Evolutionary conservation across 2,329 filamentous ascomycete genomes (phyloP), one percentile per base, ranked within the genome.

Genomic region (Alternaria rosae): DNA sequence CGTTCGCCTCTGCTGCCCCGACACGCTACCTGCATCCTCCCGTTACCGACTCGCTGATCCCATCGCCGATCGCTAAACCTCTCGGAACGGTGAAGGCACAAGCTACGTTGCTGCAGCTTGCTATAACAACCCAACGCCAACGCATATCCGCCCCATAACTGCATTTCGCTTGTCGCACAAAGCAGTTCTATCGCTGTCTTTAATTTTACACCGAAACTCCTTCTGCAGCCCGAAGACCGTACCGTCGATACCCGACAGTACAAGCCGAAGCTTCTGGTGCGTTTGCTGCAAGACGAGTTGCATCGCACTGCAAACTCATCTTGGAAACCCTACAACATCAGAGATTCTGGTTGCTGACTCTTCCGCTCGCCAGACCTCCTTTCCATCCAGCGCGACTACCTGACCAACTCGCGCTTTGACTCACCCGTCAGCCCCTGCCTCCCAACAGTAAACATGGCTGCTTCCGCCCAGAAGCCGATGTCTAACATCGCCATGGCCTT

Each of bases 401-500:
- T 35, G 26, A 48, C 54, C 57, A 60, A 59, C 54, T 47, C 28
- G 54, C 64, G 58, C 64, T 55, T 53, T 63, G 63, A 78, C 70
- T 76, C 76, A 75, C 65, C 64, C 64, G 70, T 70, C 72, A 75
- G 35, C 72, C 65, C 57, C 68, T 67, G 56, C 68, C 56, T 54
- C 51, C 48, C 56, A 57, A 55, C 59, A 58, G 44, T 62, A 65
- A 67, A 68, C 58, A 81, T 81, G 79, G 78, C 79, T 71, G 65
- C 76, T 64, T 65, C 71, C 66, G 64, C 71, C 63, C 63, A 68
- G 63, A 71, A 76, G 69, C 78, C 79, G 59, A 64, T 80, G 53
- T 81, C 79, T 66, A 80, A 77, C 77, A 77, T 81, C 64, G 75
- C 78, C 65, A 74, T 75, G 57, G 79, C 79, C 58, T 78, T 81